Conservation (phyloP, 495 filamentous ascomycete species). For the Acidomyces sp. region DNA sequence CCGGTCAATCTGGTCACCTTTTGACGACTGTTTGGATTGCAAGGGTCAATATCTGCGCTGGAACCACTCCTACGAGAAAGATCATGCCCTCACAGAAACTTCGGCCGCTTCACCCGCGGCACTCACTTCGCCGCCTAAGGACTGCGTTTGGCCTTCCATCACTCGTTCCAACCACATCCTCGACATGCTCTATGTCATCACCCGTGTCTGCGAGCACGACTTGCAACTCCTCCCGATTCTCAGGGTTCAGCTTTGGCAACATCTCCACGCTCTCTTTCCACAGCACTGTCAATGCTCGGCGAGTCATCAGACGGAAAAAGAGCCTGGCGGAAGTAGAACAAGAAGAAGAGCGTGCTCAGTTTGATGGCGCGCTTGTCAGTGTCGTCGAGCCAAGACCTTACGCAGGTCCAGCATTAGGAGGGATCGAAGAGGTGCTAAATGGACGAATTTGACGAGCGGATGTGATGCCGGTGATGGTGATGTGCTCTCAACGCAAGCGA, state of each 20-base stretch:
- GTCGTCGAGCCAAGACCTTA: slow-evolving; percentile 28
- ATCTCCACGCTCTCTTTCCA: slow-evolving; percentile 16
- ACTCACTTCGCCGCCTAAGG: slow-evolving; percentile 26
- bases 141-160: slow-evolving; percentile 25
- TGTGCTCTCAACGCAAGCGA: neutral
- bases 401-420: slow-evolving; percentile 13
- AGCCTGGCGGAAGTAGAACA: slow-evolving; percentile 25
- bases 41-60: slow-evolving; percentile 3
- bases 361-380: slow-evolving; percentile 23
- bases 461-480: neutral
- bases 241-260: slow-evolving; percentile 15
- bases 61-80: slow-evolving; percentile 5
- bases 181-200: slow-evolving; percentile 2
- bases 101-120: slow-evolving; percentile 17
- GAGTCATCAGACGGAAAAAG: slow-evolving; percentile 24
- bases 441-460: slow-evolving; percentile 17
- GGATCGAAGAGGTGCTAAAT: slow-evolving; percentile 30
- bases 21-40: neutral
- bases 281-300: slow-evolving; percentile 4
- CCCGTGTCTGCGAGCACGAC: slow-evolving; percentile 14
- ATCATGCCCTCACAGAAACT: slow-evolving; percentile 21
- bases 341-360: slow-evolving; percentile 25
- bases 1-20: neutral
- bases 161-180: slow-evolving; percentile 12
- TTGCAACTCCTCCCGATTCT: slow-evolving; percentile 15